Conservation (phyloP, 805 yeast genomes). For the Pichia gijzeniarum region DNA sequence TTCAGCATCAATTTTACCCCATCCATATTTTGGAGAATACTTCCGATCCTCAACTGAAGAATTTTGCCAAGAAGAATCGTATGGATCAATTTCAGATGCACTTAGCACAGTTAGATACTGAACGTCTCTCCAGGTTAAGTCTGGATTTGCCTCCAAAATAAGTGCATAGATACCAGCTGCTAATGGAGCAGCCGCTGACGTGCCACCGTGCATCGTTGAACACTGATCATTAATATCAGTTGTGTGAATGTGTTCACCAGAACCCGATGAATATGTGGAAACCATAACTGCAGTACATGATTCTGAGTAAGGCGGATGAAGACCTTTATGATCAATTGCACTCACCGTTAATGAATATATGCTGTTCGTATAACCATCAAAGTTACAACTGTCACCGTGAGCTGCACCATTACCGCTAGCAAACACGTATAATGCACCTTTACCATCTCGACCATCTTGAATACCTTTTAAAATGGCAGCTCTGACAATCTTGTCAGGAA, state of each 20-base stretch:
- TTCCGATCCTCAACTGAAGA: constrained; percentile 55
- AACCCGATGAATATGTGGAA: constrained; percentile 88
- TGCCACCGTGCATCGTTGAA: constrained; percentile 80
- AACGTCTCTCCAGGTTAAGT: constrained; percentile 91
- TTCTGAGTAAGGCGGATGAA: constrained; percentile 87
- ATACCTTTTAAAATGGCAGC: constrained; percentile 83
- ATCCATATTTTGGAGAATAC: constrained; percentile 86
- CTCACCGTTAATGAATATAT: constrained; percentile 93
- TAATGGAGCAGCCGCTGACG: constrained; percentile 97
- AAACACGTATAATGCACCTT: constrained; percentile 88
- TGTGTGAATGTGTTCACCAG: constrained; percentile 83
- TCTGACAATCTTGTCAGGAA: constrained; percentile 71
- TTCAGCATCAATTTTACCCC: constrained; percentile 85
- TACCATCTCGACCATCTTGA: constrained; percentile 68
- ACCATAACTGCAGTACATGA: constrained; percentile 93
- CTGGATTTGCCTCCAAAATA: constrained; percentile 76
- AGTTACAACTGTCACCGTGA: constrained; percentile 84
- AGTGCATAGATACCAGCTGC: constrained; percentile 95
- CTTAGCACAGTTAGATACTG: constrained; percentile 76
- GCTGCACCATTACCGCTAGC: constrained; percentile 94
- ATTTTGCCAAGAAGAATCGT: constrained; percentile 67
- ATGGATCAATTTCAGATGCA: constrained; percentile 59
- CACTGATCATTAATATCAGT: constrained; percentile 72
- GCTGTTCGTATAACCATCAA: constrained; percentile 94
- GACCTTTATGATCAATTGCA: constrained; percentile 81